phyloP scores from a whole-genome alignment of 106 monocot genomes.

The Platanthera guangdongensis region DNA sequence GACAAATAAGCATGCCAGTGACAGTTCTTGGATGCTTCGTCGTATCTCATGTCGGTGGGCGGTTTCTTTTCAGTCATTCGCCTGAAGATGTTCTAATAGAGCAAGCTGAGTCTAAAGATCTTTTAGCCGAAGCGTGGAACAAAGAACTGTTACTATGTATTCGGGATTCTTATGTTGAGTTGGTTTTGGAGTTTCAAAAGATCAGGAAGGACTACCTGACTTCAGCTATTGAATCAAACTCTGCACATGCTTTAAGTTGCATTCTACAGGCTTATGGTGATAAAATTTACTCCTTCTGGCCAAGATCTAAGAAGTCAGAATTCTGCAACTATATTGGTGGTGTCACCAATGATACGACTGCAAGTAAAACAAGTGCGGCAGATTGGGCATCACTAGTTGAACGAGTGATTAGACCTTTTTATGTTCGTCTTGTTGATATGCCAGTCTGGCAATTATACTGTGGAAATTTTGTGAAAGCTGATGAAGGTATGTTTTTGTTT shows the following conservation, averaged over 20 bases:
- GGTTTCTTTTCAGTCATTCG: slow-evolving; percentile 68
- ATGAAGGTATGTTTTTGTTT: slow-evolving; percentile 93
- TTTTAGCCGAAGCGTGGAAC: slow-evolving; percentile 80
- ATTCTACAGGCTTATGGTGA: slow-evolving; percentile 77
- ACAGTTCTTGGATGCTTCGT: slow-evolving; percentile 84
- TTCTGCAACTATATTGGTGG: slow-evolving; percentile 10
- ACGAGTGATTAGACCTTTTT: slow-evolving; percentile 89
- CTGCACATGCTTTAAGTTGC: slow-evolving; percentile 43
- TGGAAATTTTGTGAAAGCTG: slow-evolving; percentile 86
- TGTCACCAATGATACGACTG: slow-evolving; percentile 6
- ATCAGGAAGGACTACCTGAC: slow-evolving; percentile 48
- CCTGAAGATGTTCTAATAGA: slow-evolving; percentile 11
- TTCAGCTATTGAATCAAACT: slow-evolving; percentile 43
- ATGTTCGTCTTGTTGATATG: slow-evolving; percentile 80
- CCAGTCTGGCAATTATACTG: slow-evolving; percentile 94
- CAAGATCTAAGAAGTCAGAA: slow-evolving; percentile 43
- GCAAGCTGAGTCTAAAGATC: slow-evolving; percentile 21
- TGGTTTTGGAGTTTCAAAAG: slow-evolving; percentile 85
- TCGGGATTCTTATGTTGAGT: slow-evolving; percentile 90
- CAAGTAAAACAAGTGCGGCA: slow-evolving; percentile 30
- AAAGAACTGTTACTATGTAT: slow-evolving; percentile 76
- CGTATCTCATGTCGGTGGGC: slow-evolving; percentile 74
- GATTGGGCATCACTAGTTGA: slow-evolving; percentile 80
- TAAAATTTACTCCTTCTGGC: slow-evolving; percentile 86
- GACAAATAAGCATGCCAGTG: slow-evolving; percentile 70